Evolutionary conservation across 2,329 filamentous ascomycete genomes (phyloP), one percentile per base, ranked within the genome.

Genomic region (Pleomassaria siparia): DNA sequence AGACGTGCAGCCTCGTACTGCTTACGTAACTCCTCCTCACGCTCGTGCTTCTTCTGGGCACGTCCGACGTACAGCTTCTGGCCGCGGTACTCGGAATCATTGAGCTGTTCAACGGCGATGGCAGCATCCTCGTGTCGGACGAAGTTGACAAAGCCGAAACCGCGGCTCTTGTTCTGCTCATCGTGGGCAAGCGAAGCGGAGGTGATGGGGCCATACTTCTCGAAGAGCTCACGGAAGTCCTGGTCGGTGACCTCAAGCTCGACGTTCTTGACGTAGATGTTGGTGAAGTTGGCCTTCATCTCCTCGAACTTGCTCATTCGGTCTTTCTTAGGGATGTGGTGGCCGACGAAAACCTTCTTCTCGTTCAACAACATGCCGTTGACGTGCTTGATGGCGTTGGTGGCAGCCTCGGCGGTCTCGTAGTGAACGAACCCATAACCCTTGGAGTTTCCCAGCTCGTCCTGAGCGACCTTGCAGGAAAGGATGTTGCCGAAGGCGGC

Each of bases 281-380:
- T 99, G 80, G 94, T 99, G 83, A 95, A 99, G 83, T 99, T 99
- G 75, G 94, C 94, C 87, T 99, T 99, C 92, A 99, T 99, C 83
- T 99, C 94, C 80, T 99, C 94, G 65, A 97, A 97, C 80, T 99
- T 99, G 89, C 90, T 96, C 84, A 97, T 94, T 67, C 94, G 92
- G 72, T 99, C 94, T 84, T 97, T 97, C 88, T 97, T 97, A 74
- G 94, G 91, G 68, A 99, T 97, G 79, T 99, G 94, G 78, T 96
- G 92, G 58, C 94, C 94, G 63, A 99, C 94, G 65, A 95, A 99
- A 58, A 99, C 94, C 84, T 99, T 99, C 87, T 99, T 99, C 84
- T 99, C 94, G 79, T 99, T 99, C 72, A 99, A 78, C 73, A 99
- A 81, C 94, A 99, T 99, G 74, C 94, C 94, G 75, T 99, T 99